phyloP scores from a whole-genome alignment of 1,284 basidiomycete genomes.

The Ustilago nuda region DNA sequence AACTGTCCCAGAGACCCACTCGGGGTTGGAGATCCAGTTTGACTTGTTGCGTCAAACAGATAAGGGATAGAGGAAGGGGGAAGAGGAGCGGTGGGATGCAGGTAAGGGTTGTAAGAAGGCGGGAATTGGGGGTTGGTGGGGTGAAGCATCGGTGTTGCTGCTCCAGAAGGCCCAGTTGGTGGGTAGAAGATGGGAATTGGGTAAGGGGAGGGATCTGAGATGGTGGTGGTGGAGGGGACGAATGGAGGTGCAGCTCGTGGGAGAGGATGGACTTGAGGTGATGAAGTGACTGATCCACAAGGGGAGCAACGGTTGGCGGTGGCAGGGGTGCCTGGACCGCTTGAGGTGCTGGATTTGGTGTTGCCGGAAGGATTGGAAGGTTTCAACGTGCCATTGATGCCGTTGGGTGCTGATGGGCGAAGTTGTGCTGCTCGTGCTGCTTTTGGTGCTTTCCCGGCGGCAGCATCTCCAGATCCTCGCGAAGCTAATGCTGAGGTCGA shows the following conservation, averaged over 20 bases:
- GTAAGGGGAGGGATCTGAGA: background rate
- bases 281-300: slow-evolving; percentile 18
- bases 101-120: background rate
- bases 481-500: background rate
- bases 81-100: background rate
- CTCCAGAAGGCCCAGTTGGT: slow-evolving; percentile 11
- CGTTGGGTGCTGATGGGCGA: background rate
- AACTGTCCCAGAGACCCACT: slow-evolving; percentile 29
- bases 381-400: slow-evolving; percentile 2
- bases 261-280: slow-evolving; percentile 19
- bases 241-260: slow-evolving; percentile 1
- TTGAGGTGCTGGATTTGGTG: background rate
- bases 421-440: background rate
- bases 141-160: slow-evolving; percentile 18
- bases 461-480: background rate
- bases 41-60: slow-evolving; percentile 3
- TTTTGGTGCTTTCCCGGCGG: background rate
- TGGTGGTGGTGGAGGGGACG: background rate
- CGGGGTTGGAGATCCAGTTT: background rate
- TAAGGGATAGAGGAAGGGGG: no score
- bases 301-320: slow-evolving; percentile 24
- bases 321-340: slow-evolving; percentile 10
- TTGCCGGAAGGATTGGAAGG: background rate
- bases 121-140: background rate
- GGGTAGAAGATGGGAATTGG: background rate